phyloP scores from a whole-genome alignment of 306 rosid genomes.

The Vigna mungo region DNA sequence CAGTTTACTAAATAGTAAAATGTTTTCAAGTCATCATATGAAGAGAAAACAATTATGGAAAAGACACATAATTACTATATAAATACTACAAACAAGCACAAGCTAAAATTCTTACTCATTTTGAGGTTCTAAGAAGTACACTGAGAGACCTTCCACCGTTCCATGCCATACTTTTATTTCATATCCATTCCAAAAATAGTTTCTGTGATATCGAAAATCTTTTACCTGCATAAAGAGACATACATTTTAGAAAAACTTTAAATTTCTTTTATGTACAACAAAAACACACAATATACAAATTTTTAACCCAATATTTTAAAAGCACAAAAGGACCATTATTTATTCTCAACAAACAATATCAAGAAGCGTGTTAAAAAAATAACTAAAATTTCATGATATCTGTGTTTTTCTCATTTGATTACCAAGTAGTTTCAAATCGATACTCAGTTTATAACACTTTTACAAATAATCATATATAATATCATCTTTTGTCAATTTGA shows the following conservation, averaged over 20 bases:
- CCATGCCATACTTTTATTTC: constrained; percentile 92
- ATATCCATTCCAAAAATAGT: constrained; percentile 67
- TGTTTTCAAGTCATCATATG: constrained; percentile 19
- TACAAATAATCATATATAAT: constrained; percentile 10
- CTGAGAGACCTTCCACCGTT: constrained; percentile 86
- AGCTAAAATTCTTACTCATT: constrained; percentile 61
- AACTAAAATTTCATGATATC: constrained; percentile 23
- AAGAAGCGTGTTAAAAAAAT: constrained; percentile 23
- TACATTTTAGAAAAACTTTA: constrained; percentile 3
- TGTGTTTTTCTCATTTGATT: neutral
- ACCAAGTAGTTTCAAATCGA: constrained; percentile 14
- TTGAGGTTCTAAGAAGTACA: constrained; percentile 87
- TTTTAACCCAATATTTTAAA: constrained; percentile 25
- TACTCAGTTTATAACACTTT: neutral
- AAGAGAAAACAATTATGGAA: neutral
- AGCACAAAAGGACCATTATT: neutral
- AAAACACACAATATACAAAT: neutral
- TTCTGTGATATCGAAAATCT: constrained; percentile 57
- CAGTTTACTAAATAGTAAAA: constrained; percentile 6
- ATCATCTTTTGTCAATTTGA: constrained; percentile 10
- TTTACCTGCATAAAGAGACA: constrained; percentile 65
- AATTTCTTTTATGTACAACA: neutral
- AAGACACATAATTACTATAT: neutral
- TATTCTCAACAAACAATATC: neutral
- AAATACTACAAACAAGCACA: neutral